Conservation (phyloP, 306 rosid genomes). For the Pueraria montana region DNA sequence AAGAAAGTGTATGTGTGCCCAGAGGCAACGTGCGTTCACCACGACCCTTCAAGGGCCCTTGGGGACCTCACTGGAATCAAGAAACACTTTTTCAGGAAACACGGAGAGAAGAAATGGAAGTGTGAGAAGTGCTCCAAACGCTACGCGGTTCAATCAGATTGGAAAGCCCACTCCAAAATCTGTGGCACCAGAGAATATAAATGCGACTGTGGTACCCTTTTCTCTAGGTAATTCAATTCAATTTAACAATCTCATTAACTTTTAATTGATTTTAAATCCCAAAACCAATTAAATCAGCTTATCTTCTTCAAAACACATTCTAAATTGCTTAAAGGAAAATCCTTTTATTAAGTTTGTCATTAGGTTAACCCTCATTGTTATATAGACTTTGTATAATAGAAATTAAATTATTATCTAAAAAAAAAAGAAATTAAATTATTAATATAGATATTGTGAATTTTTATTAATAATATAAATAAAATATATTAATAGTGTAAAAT, state of each 20-base stretch:
- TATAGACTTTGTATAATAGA: too few species aligned
- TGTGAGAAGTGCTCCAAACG: constrained; percentile 91
- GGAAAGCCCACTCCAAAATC: constrained; percentile 96
- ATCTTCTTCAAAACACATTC: not conserved
- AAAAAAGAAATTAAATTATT: too few species aligned
- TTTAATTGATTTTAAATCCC: not conserved
- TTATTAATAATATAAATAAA: too few species aligned
- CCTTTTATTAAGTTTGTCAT: not conserved
- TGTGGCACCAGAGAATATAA: constrained; percentile 91
- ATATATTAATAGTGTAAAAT: too few species aligned
- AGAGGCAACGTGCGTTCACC: constrained; percentile 78
- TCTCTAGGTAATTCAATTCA: constrained; percentile 73
- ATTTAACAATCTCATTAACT: not conserved
- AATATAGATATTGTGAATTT: too few species aligned
- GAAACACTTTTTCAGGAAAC: constrained; percentile 91
- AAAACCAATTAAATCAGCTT: not conserved
- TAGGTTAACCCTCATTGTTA: too few species aligned
- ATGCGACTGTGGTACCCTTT: constrained; percentile 91
- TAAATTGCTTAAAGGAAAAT: not conserved
- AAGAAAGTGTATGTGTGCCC: constrained; percentile 93
- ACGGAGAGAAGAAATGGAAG: constrained; percentile 95
- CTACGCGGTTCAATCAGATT: constrained; percentile 92
- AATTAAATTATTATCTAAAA: too few species aligned
- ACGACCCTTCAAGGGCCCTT: constrained; percentile 86
- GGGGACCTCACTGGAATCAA: constrained; percentile 95